Evolutionary conservation across 208 protist genomes (phyloP), one percentile per base, ranked within the genome.

Genomic region (Vickermania ingenoplastis): DNA sequence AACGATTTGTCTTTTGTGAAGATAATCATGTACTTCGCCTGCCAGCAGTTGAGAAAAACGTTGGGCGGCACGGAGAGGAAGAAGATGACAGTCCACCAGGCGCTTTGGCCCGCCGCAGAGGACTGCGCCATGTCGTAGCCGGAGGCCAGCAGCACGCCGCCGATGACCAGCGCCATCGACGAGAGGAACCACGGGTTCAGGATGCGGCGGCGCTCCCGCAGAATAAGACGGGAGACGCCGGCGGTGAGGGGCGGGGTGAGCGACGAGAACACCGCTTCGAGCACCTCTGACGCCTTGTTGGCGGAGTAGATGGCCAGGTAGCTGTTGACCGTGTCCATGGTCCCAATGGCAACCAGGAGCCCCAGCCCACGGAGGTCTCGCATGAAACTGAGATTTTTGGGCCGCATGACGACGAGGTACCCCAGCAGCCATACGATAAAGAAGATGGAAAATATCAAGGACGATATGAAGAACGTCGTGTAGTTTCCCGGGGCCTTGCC

Each of bases 391-490:
- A 77, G 57, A 5, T 63, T 54, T 14, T 50, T 66, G 1, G 87
- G 77, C n/a, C 74, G 75, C 51, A 67, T 53, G 48, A 70, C 61
- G 2, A 87, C 26, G 28, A 77, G 31, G 56, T 90, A 89, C 2
- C 77, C 29, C n/a, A 57, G 45, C 17, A 88, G 50, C 28, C 78
- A 23, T 2, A 89, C 41, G 0, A 87, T 3, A 55, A 94, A 91
- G 29, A 94, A 84, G 31, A 68, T 13, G 5, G 77, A 59, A 58
- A 91, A 94, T 3, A 88, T 17, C 0, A 78, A 30, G 14, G 65
- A 61, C 3, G 83, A 90, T 53, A 91, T 77, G 57, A 79, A 67
- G 26, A 94, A 76, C 21, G 75, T 91, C 23, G 83, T 88, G 69
- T 87, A 90, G 69, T 81, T 91, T 28, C 87, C 86, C 13, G 77